These are phyloP conservation scores for Phanerochaete sordida DNA, from an alignment of 768 basidiomycete species.

Conservation along the genomic window DNA sequence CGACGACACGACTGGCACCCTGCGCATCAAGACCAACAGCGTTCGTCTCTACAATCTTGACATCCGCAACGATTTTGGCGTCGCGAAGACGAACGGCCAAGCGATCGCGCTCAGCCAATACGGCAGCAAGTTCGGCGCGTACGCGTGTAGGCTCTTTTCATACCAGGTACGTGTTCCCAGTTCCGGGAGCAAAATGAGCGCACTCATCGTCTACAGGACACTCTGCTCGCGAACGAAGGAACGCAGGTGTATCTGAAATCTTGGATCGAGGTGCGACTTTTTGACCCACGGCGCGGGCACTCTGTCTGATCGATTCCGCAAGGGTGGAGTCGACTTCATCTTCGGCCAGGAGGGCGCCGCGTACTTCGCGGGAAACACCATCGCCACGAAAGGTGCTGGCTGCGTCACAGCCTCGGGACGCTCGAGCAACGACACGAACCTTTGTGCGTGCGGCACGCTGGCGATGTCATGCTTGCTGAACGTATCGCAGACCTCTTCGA, in stretches of 20 bases:
- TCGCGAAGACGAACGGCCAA: background rate
- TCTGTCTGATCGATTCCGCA: too few species aligned
- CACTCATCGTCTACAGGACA: background rate
- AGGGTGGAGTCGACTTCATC: constrained; percentile 1
- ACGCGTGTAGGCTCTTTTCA: background rate
- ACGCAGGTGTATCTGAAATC: constrained; percentile 1
- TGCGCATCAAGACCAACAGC: background rate
- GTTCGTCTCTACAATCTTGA: background rate
- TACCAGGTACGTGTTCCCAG: background rate
- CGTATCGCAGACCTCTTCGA: background rate
- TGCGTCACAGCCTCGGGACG: background rate
- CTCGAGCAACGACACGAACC: background rate
- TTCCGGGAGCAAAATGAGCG: too few species aligned
- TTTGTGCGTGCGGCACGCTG: background rate
- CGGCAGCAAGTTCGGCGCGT: background rate
- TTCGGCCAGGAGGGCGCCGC: background rate
- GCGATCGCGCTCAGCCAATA: constrained; percentile 3
- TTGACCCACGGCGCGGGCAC: too few species aligned
- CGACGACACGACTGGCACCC: constrained; percentile 1
- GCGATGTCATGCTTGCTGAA: background rate
- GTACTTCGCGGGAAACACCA: background rate
- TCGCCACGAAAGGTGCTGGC: background rate
- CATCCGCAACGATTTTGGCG: constrained; percentile 3
- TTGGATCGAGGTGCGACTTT: background rate
- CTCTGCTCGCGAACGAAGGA: background rate